Base-by-base conservation (phyloP, 352 stramenopile genomes). In the Hyaloperonospora brassicae region DNA sequence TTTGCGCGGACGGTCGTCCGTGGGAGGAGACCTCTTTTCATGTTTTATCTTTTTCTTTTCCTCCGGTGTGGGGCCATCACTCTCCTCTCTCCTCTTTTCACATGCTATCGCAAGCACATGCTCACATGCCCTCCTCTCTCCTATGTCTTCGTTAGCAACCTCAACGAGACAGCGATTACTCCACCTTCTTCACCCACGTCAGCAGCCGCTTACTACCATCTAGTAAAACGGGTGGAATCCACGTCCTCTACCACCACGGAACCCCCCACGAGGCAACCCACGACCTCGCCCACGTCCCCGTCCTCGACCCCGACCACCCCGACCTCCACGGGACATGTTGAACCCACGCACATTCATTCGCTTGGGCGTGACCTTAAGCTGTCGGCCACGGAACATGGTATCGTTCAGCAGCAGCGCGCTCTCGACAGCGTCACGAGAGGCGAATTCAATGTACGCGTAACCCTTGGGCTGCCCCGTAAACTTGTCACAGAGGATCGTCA, bases 401-500 rank as follows among this genome's bases (percentile, higher is more conserved):
- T 96, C 88, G 71, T 97, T 90, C n/a, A 97, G 70, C 55, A 92
- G 55, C 12, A 97, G 49, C 1, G 89, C 90, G 49, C 86, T 93
- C 57, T 97, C 84, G 35, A 95, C 87, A 4, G 80, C 72, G 41
- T 95, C 84, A 17, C 76, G 84, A 4, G 89, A 87, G 13, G 79
- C 76, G 50, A 97, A 97, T 64, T 97, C 90, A 51, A 97, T 93
- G 77, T 97, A 97, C 45, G 91, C 91, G 58, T 93, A 97, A 49
- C 95, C 87, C 86, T 98, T 97, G 2, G 92, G 89, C 53, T 95
- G 85, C 36, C 95, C 93, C 17, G 95, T 98, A 61, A 96, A 97
- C 72, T 98, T 98, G 75, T 99, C 94, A 66, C 93, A 98, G 21
- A 98, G 75, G 61, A 99, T 99, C 14, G 96, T 99, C 11, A 99